A percentile compares a stretch with the other conserved stretches of the same genome.
phyloP scores from a whole-genome alignment of 768 basidiomycete species.

The Termitomyces sp. region DNA sequence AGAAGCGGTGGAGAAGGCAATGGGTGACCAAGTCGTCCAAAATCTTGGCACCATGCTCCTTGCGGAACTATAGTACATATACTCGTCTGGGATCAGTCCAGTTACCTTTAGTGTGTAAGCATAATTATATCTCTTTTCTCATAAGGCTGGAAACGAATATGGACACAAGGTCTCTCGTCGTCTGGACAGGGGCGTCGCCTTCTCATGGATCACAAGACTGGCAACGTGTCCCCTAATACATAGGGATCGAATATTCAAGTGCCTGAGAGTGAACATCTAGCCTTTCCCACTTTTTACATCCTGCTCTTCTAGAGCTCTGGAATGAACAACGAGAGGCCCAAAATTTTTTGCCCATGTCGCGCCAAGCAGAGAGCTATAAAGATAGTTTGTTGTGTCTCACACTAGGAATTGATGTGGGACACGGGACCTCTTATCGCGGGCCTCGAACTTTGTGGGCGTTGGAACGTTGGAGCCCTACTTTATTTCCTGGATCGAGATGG shows the following conservation, averaged over 20 bases:
- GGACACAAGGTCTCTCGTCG: slow-evolving; percentile 6
- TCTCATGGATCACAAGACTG: slow-evolving; percentile 25
- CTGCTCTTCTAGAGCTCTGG: not conserved
- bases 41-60: slow-evolving; percentile 92
- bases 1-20: slow-evolving; percentile 95
- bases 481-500: slow-evolving; percentile 12
- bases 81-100: slow-evolving; percentile 7
- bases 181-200: slow-evolving; percentile 5
- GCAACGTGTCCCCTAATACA: slow-evolving; percentile 20
- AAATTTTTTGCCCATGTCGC: not conserved
- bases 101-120: slow-evolving; percentile 10
- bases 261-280: not conserved
- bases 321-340: not conserved
- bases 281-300: too few relatives aligned
- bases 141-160: slow-evolving; percentile 1
- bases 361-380: not conserved
- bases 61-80: slow-evolving; percentile 83
- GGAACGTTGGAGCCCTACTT: not conserved
- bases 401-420: not conserved
- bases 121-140: slow-evolving; percentile 10
- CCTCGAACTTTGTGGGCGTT: not conserved
- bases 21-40: slow-evolving; percentile 96
- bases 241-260: not conserved
- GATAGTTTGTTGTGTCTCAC: slow-evolving; percentile 1
- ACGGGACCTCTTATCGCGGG: slow-evolving; percentile 10